A percentile compares a stretch with the other conserved stretches of the same genome.
These are phyloP conservation scores for Simmondsia chinensis DNA, from an alignment of 148 eudicot genomes.

Conservation along the genomic window DNA sequence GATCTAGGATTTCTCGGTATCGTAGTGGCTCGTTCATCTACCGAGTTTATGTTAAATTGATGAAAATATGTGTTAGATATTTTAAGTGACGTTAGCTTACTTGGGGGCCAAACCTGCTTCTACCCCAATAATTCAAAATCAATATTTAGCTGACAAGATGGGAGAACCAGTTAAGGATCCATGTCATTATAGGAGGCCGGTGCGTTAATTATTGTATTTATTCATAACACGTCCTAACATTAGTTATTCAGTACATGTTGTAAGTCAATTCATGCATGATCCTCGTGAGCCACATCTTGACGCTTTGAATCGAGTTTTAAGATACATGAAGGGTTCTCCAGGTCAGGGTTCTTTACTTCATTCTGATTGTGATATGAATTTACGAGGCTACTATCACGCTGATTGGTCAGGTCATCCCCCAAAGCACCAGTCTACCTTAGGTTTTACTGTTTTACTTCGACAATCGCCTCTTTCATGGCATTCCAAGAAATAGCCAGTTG, in stretches of 20 bases:
- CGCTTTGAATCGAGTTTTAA: background rate
- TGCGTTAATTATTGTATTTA: background rate
- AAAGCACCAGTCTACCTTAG: no score
- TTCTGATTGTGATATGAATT: no score
- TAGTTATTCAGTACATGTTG: background rate
- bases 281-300: constrained; percentile 5
- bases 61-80: constrained; percentile 2
- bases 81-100: background rate
- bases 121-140: background rate
- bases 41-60: no score
- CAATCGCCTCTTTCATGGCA: no score
- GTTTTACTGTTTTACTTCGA: no score
- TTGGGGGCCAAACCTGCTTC: background rate
- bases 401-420: no score
- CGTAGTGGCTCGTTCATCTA: background rate
- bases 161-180: background rate
- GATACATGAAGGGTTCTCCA: background rate
- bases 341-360: background rate
- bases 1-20: background rate
- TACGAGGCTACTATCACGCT: no score
- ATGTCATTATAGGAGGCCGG: background rate
- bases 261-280: constrained; percentile 9
- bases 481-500: no score
- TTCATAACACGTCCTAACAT: constrained; percentile 6
- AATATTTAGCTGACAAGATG: background rate